Percentiles rank a stretch among this genome's conserved stretches.
phyloP scores from a whole-genome alignment of 1,139 yeast species.

The Sugiyamaella japonica region DNA sequence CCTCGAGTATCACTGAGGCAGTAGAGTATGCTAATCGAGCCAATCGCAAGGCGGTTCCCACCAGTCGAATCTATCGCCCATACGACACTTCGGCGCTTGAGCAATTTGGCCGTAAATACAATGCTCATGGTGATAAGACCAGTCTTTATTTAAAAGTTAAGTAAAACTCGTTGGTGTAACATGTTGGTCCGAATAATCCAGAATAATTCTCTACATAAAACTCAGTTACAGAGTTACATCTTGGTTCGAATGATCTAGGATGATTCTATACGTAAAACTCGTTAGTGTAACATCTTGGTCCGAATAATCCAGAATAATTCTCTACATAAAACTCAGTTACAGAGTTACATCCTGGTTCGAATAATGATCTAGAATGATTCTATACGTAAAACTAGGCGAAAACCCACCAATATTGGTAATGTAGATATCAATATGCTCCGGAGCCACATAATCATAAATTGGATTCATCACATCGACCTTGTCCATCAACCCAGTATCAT shows the following conservation, averaged over 20 bases:
- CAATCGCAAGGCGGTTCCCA: constrained; percentile 3
- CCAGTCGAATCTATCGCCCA: constrained; percentile 7
- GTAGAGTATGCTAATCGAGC: constrained; percentile 36
- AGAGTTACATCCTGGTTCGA: constrained; percentile 62
- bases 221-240: too few relatives aligned
- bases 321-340: constrained; percentile 11
- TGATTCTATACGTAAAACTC: constrained; percentile 93
- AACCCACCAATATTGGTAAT: constrained; percentile 93
- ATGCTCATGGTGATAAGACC: constrained; percentile 2
- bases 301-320: too few relatives aligned
- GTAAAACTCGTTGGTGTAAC: too few relatives aligned
- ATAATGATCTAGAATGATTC: constrained; percentile 93
- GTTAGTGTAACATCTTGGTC: too few relatives aligned
- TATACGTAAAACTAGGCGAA: constrained; percentile 93
- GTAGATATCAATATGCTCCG: constrained; percentile 91
- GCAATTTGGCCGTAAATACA: constrained; percentile 14
- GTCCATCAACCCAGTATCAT: constrained; percentile 59
- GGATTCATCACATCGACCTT: constrained; percentile 89
- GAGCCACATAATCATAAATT: constrained; percentile 86
- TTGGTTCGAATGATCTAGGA: constrained; percentile 86
- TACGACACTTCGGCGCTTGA: constrained; percentile 13
- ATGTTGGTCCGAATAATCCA: too few relatives aligned
- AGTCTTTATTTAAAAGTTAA: constrained; percentile 6
- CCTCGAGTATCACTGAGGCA: constrained; percentile 39
- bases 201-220: too few relatives aligned